phyloP scores from a whole-genome alignment of 768 basidiomycete species.

The Pholiota conissans region DNA sequence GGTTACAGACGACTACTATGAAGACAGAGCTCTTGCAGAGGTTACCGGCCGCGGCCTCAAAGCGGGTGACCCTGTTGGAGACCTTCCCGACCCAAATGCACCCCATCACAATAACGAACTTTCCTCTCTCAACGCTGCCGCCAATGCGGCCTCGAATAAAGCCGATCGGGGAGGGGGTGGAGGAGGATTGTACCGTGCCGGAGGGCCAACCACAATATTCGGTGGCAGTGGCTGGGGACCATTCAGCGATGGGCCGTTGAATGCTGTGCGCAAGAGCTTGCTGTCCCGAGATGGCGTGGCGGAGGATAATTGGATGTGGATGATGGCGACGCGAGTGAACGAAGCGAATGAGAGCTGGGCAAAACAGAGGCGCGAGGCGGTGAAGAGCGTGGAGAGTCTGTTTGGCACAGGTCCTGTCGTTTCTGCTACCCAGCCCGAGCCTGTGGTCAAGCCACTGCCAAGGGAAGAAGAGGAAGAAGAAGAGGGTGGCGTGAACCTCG shows the following conservation, averaged over 20 bases:
- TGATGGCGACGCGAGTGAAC: slow-evolving; percentile 64
- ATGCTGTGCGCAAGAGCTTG: slow-evolving; percentile 79
- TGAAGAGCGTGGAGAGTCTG: slow-evolving; percentile 50
- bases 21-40: slow-evolving; percentile 76
- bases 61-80: slow-evolving; percentile 80
- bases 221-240: slow-evolving; percentile 84
- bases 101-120: slow-evolving; percentile 47
- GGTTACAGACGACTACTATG: slow-evolving; percentile 96
- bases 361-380: slow-evolving; percentile 53
- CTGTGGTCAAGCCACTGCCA: not conserved
- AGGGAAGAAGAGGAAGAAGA: slow-evolving; percentile 13
- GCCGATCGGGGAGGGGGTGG: slow-evolving; percentile 48
- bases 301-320: slow-evolving; percentile 91
- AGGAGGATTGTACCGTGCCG: slow-evolving; percentile 83
- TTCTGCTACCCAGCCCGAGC: not conserved
- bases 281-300: slow-evolving; percentile 78
- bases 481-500: slow-evolving; percentile 20
- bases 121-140: slow-evolving; percentile 36
- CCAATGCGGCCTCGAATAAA: slow-evolving; percentile 33
- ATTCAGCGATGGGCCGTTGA: slow-evolving; percentile 84
- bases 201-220: slow-evolving; percentile 92
- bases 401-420: slow-evolving; percentile 17
- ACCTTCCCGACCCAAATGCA: slow-evolving; percentile 75
- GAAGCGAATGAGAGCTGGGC: slow-evolving; percentile 68
- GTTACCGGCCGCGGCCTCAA: slow-evolving; percentile 81